A percentile compares a stretch with the other conserved stretches of the same genome.
These are phyloP conservation scores for Mimosa bimucronata DNA, from an alignment of 306 rosid genomes.

Conservation along the genomic window DNA sequence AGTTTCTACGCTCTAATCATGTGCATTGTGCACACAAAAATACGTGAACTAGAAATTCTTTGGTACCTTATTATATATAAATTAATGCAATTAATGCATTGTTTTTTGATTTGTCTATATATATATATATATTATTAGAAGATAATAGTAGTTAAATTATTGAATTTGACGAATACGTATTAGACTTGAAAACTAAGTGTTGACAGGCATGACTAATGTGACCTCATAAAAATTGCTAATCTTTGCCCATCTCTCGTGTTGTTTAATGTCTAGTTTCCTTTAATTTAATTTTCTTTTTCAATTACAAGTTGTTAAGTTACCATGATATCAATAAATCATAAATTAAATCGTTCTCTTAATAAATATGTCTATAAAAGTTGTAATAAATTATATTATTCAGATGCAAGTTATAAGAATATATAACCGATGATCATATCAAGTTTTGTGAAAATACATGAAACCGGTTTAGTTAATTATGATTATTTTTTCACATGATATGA, in stretches of 20 bases:
- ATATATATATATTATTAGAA: background rate
- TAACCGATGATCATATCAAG: too few species aligned
- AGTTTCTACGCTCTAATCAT: constrained; percentile 11
- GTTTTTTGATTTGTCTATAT: background rate
- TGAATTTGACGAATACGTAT: background rate
- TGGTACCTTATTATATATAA: background rate
- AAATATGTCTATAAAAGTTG: background rate
- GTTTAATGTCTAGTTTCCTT: background rate
- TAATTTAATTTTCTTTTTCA: background rate
- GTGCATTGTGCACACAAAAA: constrained; percentile 35
- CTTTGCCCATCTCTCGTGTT: background rate
- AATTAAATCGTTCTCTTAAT: too few species aligned
- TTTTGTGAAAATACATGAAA: too few species aligned
- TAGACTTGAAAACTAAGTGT: background rate
- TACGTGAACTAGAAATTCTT: constrained; percentile 25
- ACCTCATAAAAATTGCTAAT: background rate
- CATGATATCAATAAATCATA: too few species aligned
- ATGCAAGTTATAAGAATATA: too few species aligned
- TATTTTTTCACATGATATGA: too few species aligned
- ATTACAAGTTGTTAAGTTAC: background rate
- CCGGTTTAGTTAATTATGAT: too few species aligned
- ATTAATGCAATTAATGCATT: background rate
- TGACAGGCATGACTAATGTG: background rate
- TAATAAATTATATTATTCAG: too few species aligned
- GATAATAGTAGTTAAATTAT: background rate